Conservation (phyloP, 208 protist genomes). For the Trypanosoma caninum region DNA sequence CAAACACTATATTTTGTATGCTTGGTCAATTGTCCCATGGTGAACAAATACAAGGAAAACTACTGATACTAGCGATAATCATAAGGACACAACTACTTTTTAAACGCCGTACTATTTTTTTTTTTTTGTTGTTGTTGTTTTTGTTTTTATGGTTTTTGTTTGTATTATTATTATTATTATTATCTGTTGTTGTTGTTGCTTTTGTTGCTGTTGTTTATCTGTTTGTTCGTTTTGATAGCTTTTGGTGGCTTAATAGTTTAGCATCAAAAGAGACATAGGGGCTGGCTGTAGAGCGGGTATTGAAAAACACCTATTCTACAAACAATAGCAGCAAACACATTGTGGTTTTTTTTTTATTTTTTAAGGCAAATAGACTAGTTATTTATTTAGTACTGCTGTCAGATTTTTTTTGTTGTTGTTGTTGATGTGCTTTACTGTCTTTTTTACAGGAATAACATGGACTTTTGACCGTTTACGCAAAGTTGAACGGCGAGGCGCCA, state of each 20-base stretch:
- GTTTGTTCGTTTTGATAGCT: no score
- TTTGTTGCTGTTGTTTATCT: background rate
- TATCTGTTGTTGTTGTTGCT: constrained; percentile 9
- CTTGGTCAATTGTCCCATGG: no score
- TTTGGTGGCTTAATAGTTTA: no score
- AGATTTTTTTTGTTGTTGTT: constrained; percentile 10
- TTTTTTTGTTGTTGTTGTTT: background rate
- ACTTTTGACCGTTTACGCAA: constrained; percentile 39
- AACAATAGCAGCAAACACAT: background rate
- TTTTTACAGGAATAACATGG: constrained; percentile 27
- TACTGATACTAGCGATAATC: no score
- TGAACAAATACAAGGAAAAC: no score
- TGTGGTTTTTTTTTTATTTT: constrained; percentile 9
- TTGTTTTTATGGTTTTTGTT: background rate
- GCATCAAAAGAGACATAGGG: no score
- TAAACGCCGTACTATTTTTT: background rate
- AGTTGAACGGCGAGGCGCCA: constrained; percentile 61
- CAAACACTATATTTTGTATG: no score
- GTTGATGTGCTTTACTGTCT: constrained; percentile 15
- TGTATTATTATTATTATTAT: background rate
- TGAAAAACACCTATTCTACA: no score
- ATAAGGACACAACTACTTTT: no score
- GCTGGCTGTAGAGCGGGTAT: no score
- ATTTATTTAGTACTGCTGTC: background rate
- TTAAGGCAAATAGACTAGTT: background rate